Percentiles rank a stretch among this genome's conserved stretches.
Conservation (phyloP, 345 rosid genomes). For the Lepidium sativum region DNA sequence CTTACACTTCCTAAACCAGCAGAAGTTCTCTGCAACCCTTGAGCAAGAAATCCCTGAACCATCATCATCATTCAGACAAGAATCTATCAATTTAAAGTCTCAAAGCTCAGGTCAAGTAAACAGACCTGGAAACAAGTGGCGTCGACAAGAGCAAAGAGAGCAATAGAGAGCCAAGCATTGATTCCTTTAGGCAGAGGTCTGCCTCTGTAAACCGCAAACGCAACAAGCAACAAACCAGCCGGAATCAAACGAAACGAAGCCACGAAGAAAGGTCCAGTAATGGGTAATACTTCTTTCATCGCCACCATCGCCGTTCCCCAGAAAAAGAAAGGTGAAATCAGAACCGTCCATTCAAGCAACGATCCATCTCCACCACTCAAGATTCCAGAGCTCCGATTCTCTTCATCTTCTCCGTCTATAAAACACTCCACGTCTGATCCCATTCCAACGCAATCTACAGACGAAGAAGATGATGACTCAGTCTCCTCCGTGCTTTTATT, state of each 20-base stretch:
- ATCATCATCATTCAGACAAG: neutral
- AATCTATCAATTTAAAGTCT: neutral
- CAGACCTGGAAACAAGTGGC: slow-evolving; percentile 80
- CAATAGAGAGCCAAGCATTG: slow-evolving; percentile 77
- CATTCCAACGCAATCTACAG: slow-evolving; percentile 45
- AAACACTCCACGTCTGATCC: slow-evolving; percentile 50
- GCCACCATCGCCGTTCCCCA: slow-evolving; percentile 99
- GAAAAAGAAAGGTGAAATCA: slow-evolving; percentile 91
- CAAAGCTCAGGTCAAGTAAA: neutral
- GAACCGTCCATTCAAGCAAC: slow-evolving; percentile 45
- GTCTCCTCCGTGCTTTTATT: slow-evolving; percentile 19
- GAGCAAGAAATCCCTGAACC: slow-evolving; percentile 76
- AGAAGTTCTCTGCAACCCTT: slow-evolving; percentile 85
- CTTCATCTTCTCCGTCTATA: slow-evolving; percentile 14
- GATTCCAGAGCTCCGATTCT: slow-evolving; percentile 12
- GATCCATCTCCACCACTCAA: slow-evolving; percentile 13
- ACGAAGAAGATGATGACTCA: slow-evolving; percentile 6
- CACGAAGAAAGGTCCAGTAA: slow-evolving; percentile 75
- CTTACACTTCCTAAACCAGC: slow-evolving; percentile 90
- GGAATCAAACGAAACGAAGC: slow-evolving; percentile 86
- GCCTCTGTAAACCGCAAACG: slow-evolving; percentile 55
- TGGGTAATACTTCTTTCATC: slow-evolving; percentile 89
- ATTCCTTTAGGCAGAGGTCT: slow-evolving; percentile 60
- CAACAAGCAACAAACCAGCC: slow-evolving; percentile 65
- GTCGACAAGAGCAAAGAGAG: slow-evolving; percentile 74